Percentiles rank a stretch among this genome's conserved stretches.
phyloP scores from a whole-genome alignment of 768 basidiomycete genomes.

The Fomitopsis pulvina region DNA sequence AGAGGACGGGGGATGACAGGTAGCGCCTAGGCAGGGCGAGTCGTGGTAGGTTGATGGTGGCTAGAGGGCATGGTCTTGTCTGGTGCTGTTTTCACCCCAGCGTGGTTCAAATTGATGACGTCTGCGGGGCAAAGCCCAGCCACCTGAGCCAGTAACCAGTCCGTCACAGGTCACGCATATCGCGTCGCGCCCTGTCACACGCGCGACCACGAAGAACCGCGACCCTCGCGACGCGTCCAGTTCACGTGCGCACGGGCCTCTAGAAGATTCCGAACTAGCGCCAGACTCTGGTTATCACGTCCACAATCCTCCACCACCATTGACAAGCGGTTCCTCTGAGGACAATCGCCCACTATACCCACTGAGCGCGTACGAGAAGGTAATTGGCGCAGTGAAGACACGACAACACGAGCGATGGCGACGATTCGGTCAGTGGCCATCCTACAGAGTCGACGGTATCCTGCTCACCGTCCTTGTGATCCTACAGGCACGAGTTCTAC shows the following conservation, averaged over 20 bases:
- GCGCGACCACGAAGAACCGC: background rate
- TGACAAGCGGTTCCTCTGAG: too few relatives aligned
- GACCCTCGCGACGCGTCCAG: background rate
- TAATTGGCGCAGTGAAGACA: too few relatives aligned
- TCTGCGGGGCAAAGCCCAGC: conserved; percentile 1
- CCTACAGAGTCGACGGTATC: background rate
- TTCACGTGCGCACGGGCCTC: conserved; percentile 6
- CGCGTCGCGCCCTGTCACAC: background rate
- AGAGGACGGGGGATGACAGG: conserved; percentile 2
- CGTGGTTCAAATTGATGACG: background rate
- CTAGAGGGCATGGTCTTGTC: background rate
- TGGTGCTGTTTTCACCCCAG: background rate
- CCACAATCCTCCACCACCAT: background rate
- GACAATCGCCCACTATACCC: background rate
- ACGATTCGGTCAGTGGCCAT: conserved; percentile 2
- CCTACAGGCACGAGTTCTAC: conserved; percentile 74
- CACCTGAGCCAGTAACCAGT: background rate
- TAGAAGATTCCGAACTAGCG: conserved; percentile 5
- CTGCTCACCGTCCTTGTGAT: background rate
- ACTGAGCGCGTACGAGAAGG: too few relatives aligned
- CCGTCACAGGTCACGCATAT: background rate
- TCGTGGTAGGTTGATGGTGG: background rate
- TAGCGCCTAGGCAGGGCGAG: background rate
- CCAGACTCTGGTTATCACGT: too few relatives aligned
- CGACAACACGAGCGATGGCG: too few relatives aligned